phyloP scores from a whole-genome alignment of 2,329 filamentous ascomycete genomes.

The Pyrenophora teres region DNA sequence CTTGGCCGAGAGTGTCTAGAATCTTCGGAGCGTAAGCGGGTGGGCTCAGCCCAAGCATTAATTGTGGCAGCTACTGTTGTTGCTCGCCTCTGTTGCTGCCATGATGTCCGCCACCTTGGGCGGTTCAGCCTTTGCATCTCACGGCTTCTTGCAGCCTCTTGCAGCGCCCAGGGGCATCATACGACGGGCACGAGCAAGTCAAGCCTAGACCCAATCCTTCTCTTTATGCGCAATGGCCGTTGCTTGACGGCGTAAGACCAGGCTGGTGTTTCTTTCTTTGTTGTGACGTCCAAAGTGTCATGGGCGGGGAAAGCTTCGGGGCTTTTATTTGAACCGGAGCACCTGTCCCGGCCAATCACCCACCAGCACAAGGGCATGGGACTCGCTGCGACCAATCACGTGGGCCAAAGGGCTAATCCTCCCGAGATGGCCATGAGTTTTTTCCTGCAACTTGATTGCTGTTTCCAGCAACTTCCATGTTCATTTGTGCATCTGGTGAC shows the following conservation, averaged over 20 bases:
- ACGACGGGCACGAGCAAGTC: not conserved
- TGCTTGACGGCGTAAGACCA: slow-evolving; percentile 2
- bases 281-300: slow-evolving; percentile 2
- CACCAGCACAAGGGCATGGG: too few relatives aligned
- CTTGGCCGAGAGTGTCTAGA: slow-evolving; percentile 6
- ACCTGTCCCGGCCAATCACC: slow-evolving; percentile 4
- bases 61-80: not conserved
- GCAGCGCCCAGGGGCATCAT: slow-evolving; percentile 1
- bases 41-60: slow-evolving; percentile 2
- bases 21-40: slow-evolving; percentile 2
- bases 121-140: not conserved
- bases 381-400: too few relatives aligned
- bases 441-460: too few relatives aligned
- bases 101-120: slow-evolving; percentile 1
- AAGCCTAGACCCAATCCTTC: not conserved
- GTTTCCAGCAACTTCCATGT: slow-evolving; percentile 5
- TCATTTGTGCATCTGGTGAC: not conserved
- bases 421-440: not conserved
- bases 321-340: not conserved
- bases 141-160: not conserved
- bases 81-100: slow-evolving; percentile 1
- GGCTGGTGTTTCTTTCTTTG: not conserved
- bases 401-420: too few relatives aligned
- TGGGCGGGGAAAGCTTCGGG: not conserved
- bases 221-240: not conserved